Conservation (phyloP, 2,329 filamentous ascomycete species). For the Fusarium veterinarium region DNA sequence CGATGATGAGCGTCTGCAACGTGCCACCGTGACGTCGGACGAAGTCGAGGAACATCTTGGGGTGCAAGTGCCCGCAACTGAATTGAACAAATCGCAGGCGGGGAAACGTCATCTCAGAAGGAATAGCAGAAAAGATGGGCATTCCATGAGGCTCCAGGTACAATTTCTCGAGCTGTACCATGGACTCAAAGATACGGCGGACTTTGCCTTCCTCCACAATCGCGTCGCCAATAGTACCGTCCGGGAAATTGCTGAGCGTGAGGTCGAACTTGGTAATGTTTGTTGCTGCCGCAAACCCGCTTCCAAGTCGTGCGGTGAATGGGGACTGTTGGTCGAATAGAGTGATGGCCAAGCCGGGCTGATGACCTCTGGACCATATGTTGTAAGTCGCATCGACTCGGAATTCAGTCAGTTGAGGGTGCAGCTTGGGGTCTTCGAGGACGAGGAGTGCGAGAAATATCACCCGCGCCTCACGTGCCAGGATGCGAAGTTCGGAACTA, state of each 20-base stretch:
- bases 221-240: accelerated
- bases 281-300: background rate
- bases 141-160: background rate
- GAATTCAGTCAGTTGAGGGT: background rate
- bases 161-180: background rate
- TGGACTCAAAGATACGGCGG: accelerated
- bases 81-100: accelerated
- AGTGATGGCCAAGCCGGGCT: background rate
- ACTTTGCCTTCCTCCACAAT: background rate
- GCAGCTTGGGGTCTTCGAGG: background rate
- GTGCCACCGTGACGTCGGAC: background rate
- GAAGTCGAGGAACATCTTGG: background rate
- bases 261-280: background rate
- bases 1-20: accelerated
- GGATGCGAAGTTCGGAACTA: background rate
- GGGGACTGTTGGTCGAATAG: background rate
- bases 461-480: background rate
- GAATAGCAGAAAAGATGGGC: background rate
- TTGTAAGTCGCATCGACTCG: background rate
- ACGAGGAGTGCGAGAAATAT: accelerated
- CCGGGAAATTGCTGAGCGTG: accelerated
- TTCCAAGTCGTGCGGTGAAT: background rate
- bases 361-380: accelerated
- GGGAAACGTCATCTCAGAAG: background rate
- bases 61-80: background rate